Evolutionary conservation across 441 rosid genomes (phyloP), one percentile per base, ranked within the genome.

Genomic region (Erodium texanum): DNA sequence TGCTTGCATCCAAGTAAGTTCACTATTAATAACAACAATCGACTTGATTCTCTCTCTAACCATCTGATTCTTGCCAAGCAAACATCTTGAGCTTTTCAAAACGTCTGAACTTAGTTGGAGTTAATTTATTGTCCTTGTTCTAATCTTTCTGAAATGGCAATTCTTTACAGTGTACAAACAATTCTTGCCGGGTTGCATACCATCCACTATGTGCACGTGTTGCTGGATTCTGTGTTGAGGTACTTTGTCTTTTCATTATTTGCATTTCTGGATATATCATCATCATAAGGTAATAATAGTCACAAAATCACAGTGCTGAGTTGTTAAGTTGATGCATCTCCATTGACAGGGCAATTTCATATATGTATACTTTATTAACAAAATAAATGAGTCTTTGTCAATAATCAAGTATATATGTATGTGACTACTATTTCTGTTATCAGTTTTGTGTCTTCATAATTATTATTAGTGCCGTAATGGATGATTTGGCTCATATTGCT

Each of bases 121-220:
- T 48, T 48, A 15, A 15, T 48, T 48, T 48, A 5, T 48, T n/a
- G 15, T 48, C 54, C 54, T 48, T 48, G 54, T 48, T 48, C n/a
- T 48, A 48, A 14, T 48, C 66, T 34, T 34, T 29, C 23, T n/a
- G 45, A 29, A 48, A 48, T 48, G 66, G 9, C n/a, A 48, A 48
- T 48, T 66, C 45, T 36, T 66, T 83, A 7, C 81, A 95, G 99
- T 92, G 98, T 80, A 92, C 99, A 75, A 95, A 95, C 81, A 84
- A 71, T 75, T 68, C 81, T 56, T 95, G 98, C 67, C 93, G 97
- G 52, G 99, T 92, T 64, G 98, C 99, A 72, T 95, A 92, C 84
- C 99, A 95, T 89, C 97, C 99, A 2, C 90, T 95, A 3, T 95
- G 98, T 79, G 98, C 99, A 67, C 92, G 99, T 45, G 98, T 96